Conservation (phyloP, 176 grass and related monocot genomes). For the Urochloa ruziziensis region DNA sequence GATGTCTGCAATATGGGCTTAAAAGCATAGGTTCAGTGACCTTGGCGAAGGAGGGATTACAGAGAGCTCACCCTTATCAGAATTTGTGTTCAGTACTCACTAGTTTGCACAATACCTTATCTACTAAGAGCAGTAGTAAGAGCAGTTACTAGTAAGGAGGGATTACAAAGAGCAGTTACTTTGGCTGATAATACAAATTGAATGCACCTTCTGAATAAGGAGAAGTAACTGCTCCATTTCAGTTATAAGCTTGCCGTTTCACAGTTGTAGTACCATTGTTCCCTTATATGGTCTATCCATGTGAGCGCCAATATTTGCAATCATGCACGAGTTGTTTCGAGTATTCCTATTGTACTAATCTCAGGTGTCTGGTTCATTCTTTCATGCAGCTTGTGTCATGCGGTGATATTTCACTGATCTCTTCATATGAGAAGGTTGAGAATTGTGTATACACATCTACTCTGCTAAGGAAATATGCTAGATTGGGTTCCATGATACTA, state of each 20-base stretch:
- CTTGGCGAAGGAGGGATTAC: not conserved
- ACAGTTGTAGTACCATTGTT: not conserved
- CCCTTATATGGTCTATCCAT: not conserved
- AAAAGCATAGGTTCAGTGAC: not conserved
- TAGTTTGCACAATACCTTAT: not conserved
- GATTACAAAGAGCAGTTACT: not conserved
- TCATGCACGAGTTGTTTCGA: not conserved
- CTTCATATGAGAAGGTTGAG: conserved; percentile 95
- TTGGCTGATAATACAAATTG: not conserved
- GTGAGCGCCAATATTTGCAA: not conserved
- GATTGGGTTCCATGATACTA: conserved; percentile 46
- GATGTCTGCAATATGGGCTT: not conserved
- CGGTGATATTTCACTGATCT: conserved; percentile 76
- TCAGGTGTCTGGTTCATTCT: not conserved
- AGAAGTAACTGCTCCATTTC: not conserved
- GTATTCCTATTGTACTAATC: not conserved
- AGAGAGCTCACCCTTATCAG: not conserved
- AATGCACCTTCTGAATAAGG: not conserved
- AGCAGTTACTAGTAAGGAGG: not conserved
- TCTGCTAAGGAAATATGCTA: conserved; percentile 56
- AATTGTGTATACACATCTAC: conserved; percentile 97
- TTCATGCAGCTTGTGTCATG: conserved; percentile 76
- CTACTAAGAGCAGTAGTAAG: not conserved
- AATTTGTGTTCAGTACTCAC: not conserved
- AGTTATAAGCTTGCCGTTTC: not conserved